These are phyloP conservation scores for Penicillium sp. DNA, from an alignment of 2,329 filamentous ascomycete genomes.

Conservation along the genomic window DNA sequence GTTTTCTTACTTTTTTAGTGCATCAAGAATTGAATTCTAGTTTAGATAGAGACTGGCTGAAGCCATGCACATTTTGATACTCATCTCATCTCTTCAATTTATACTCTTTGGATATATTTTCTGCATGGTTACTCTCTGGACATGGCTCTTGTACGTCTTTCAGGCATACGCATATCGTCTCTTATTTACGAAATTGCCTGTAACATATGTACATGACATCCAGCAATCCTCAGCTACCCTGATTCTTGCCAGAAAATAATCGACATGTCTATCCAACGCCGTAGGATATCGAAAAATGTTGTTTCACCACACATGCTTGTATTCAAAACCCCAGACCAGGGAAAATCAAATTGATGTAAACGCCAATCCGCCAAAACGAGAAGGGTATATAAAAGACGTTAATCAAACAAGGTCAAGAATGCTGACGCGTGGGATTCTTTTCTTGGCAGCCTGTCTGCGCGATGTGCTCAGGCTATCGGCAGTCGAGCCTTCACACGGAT, in stretches of 20 bases:
- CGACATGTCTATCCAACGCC: neutral
- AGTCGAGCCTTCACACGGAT: constrained; percentile 5
- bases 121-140: neutral
- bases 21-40: constrained; percentile 10
- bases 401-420: constrained; percentile 29
- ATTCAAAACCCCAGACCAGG: neutral
- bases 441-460: constrained; percentile 13
- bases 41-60: constrained; percentile 6
- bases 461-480: neutral
- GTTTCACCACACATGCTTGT: neutral
- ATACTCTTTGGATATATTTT: neutral
- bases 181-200: neutral
- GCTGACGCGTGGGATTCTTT: constrained; percentile 33
- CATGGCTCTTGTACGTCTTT: neutral
- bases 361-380: neutral
- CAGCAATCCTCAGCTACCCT: neutral
- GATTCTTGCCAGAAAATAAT: neutral
- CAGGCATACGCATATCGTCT: neutral
- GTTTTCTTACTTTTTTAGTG: constrained; percentile 8
- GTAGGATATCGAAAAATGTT: neutral
- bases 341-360: neutral
- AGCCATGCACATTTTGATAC: constrained; percentile 1
- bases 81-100: neutral
- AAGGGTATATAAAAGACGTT: constrained; percentile 6
- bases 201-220: neutral